Conservation (phyloP, 2,329 filamentous ascomycete species). For the Pestalotiopsis sp. region DNA sequence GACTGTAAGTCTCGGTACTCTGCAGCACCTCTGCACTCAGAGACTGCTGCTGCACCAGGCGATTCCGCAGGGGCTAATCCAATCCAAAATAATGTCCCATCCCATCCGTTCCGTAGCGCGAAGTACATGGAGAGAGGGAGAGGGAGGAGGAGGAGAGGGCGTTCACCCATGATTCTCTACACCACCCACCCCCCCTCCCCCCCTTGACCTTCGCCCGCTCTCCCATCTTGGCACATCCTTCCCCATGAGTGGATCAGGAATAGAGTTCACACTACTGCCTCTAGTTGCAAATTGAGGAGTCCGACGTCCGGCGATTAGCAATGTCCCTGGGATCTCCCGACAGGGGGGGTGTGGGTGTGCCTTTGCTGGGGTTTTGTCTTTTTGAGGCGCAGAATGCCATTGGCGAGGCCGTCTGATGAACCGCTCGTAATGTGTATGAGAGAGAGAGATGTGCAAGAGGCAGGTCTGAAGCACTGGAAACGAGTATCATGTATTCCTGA, state of each 20-base stretch:
- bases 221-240: not conserved
- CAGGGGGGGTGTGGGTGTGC: not conserved
- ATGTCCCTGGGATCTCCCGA: conserved; percentile 16
- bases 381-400: not conserved
- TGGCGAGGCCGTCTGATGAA: not conserved
- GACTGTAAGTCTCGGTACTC: conserved; percentile 3
- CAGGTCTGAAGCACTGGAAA: not conserved
- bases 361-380: not conserved
- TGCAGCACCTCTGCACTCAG: not conserved
- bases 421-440: not conserved
- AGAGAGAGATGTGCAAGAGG: not conserved
- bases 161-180: not conserved
- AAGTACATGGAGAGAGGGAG: not conserved
- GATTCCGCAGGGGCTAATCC: not conserved
- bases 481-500: not conserved
- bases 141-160: not conserved
- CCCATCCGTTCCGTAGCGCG: not conserved
- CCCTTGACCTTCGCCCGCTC: no score
- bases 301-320: conserved; percentile 14
- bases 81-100: not conserved
- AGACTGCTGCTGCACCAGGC: not conserved
- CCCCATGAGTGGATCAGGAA: conserved; percentile 8
- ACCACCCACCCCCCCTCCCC: not conserved
- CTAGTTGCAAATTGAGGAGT: conserved; percentile 11
- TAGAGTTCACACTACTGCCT: conserved; percentile 17